Evolutionary conservation across 176 grass and related monocot species (phyloP), one percentile per base, ranked within the genome.

Genomic region (Elaeis guineensis): DNA sequence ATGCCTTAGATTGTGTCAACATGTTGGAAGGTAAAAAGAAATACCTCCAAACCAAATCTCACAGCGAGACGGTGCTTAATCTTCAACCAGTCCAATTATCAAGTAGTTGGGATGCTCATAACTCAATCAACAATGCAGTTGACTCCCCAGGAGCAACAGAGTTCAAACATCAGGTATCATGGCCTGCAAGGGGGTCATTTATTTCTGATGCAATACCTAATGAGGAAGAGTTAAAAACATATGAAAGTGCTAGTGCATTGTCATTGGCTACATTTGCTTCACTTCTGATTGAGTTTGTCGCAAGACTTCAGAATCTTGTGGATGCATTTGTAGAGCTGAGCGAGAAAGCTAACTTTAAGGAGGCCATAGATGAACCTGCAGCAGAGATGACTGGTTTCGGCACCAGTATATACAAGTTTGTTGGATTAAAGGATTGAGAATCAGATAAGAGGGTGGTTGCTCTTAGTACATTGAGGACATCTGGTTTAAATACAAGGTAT

Each of bases 191-290:
- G 61, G 76, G 50, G 72, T 98, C 94, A 35, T 89, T 92, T 59
- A 63, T 71, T 74, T 79, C 74, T 52, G 81, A 83, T 25, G 6
- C 74, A 22, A 39, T 76, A 32, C 57, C 59, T 39, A 80, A 65
- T 64, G 79, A 83, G 54, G 70, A 89, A 29, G 87, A 85, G 29
- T 79, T 85, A 21, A 83, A 59, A 81, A 92, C 82, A 55, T 93
- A 98, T 7, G 88, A 86, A 64, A 98, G 94, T 69, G 88, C 94
- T 50, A 98, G 94, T 83, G 81, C 87, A 51, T 73, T 92, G 85
- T 92, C 93, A 18, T 67, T 98, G 59, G 88, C 93, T 25, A 98
- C 93, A 52, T 98, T 98, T 53, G 49, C 82, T 52, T 98, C 88
- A 0, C 93, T 92, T 76, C 79, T 93, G 52, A 98, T 98, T 11